Base-by-base conservation (phyloP, 1,284 basidiomycete species). In the Trametes sp. region DNA sequence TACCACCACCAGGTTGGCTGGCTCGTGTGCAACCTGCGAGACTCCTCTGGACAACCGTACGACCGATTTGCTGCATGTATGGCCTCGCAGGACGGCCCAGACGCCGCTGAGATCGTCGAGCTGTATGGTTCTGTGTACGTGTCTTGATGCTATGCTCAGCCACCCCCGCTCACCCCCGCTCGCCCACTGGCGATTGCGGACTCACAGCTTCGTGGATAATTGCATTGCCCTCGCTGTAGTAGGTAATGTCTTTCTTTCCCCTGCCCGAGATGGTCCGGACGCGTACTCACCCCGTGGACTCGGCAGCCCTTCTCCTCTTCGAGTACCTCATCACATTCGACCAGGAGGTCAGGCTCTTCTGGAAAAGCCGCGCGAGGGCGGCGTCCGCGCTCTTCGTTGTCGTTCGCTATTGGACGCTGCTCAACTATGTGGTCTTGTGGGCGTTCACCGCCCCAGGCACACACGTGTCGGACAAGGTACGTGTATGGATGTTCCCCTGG, bases 381-480 rank as follows among this genome's bases (percentile, higher is more conserved):
- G 48, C 48, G 1, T 49, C 48, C 13, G 29, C 16, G 28, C 48
- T 49, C 14, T 49, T 49, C 48, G 31, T 49, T 19, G 6, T 31
- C 28, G 33, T 49, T 19, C 48, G 48, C 26, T 49, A 49, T 33
- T 49, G 48, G 48, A 49, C 28, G 28, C 48, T 49, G 16, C 10
- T 49, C 28, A n/a, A 33, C 19, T 49, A 49, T 21, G 48, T 31
- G 13, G 48, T 41, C 6, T 33, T 31, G 16, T 49, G 28, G 48
- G 29, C 45, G 2, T 1, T 46, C 3, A n/a, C 5, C 13, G 19
- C 10, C 1, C n/a, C 19, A 1, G 19, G 14, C 19, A 16, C 28
- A 1, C 1, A 33, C 19, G 16, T 31, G 10, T 49, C 48, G 7
- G 28, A 49, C 28, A 8, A 28, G 48, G 48, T 49, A 21, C 28